Base-by-base conservation (phyloP, 306 rosid genomes). In the Quercus mongolica region DNA sequence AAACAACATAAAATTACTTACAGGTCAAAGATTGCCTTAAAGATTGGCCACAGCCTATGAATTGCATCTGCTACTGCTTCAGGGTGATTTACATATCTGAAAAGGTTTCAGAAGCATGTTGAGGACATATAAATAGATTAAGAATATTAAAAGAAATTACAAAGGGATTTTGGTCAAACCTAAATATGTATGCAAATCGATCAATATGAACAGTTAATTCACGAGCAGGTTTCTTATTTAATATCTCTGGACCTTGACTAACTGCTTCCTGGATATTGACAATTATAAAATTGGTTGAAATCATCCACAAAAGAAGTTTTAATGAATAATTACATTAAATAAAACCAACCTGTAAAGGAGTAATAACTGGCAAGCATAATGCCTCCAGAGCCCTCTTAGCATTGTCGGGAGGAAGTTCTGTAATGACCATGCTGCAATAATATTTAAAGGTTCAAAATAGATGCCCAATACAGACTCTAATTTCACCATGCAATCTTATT, bases 61-160 rank as follows among this genome's bases (percentile, higher is more conserved):
- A 96, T 89, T 71, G 98, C 96, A 87, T 96, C 96, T 56, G 99
- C 99, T 84, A 96, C 99, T 20, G 94, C 98, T 88, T 93, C 94
- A 49, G 99, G 96, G 81, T 93, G 98, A 74, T 92, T 87, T 74
- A 91, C 99, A 78, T 89, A 95, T 90, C 99, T 95, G 78, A 41
- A 87, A 81, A 54, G 80, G 84, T 76, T 67, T 76, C 56, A 71
- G 68, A 73, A 33, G 63, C 59, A 79, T 31, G 82, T 84, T 88
- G 76, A 89, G 77, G 61, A 80, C 73, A 61, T 49, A 41, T 30
- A 67, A 44, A 41, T 15, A 62, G 55, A 56, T 71, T 54, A 25
- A 51, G 54, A 74, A 71, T 38, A 76, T 72, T 21, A 80, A 58
- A 49, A 49, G 74, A 67, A 28, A 59, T 75, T 56, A 77, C 77